These are phyloP conservation scores for Colletotrichum gigasporum DNA, from an alignment of 2,329 filamentous ascomycete species.

Conservation along the genomic window DNA sequence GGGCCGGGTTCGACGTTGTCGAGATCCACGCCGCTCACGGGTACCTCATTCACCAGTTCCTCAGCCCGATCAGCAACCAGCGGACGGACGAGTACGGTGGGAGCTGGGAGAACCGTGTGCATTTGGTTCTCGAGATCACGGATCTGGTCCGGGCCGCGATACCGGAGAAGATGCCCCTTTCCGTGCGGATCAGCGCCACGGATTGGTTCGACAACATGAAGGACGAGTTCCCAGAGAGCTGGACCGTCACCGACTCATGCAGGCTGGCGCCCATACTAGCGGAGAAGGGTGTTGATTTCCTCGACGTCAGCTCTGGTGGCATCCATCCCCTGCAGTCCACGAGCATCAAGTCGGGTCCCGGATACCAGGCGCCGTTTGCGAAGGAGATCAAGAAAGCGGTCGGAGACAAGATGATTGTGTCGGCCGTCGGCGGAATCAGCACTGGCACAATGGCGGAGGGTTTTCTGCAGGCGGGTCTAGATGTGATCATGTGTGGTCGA, in stretches of 20 bases:
- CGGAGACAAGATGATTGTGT: constrained; percentile 63
- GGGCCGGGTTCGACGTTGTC: constrained; percentile 74
- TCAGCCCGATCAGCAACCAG: constrained; percentile 75
- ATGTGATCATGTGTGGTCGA: constrained; percentile 60
- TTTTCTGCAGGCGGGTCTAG: constrained; percentile 54
- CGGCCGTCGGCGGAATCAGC: constrained; percentile 60
- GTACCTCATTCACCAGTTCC: constrained; percentile 77
- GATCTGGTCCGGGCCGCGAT: constrained; percentile 70
- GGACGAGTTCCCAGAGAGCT: constrained; percentile 65
- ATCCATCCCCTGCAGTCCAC: constrained; percentile 61
- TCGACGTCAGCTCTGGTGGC: constrained; percentile 78
- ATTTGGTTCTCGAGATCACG: constrained; percentile 74
- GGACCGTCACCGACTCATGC: constrained; percentile 73
- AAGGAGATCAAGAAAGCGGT: constrained; percentile 76
- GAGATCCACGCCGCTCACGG: constrained; percentile 84
- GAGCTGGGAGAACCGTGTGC: constrained; percentile 75
- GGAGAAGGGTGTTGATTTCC: constrained; percentile 74
- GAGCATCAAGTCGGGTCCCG: constrained; percentile 66
- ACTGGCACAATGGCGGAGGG: constrained; percentile 55
- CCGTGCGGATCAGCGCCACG: constrained; percentile 77
- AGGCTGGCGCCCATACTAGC: constrained; percentile 71
- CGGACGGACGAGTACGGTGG: constrained; percentile 76
- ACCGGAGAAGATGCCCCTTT: constrained; percentile 74
- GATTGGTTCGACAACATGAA: constrained; percentile 77
- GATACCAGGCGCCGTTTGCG: constrained; percentile 77